phyloP scores from a whole-genome alignment of 768 basidiomycete species.

The Lentinula detonsa region DNA sequence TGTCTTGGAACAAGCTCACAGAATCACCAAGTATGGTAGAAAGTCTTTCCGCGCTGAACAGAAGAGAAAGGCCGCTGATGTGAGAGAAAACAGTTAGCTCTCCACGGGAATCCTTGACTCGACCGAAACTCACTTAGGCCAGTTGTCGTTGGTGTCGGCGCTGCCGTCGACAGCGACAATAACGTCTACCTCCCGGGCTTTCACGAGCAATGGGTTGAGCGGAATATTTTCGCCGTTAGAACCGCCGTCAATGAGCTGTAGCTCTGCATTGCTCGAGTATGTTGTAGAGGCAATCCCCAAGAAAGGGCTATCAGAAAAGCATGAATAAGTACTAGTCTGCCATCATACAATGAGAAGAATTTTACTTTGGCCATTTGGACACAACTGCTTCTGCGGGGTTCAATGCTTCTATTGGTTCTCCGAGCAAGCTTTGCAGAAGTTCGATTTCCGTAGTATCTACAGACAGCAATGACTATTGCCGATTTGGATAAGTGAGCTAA shows the following conservation, averaged over 20 bases:
- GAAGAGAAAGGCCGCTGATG: neutral
- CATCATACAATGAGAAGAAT: slow-evolving; percentile 4
- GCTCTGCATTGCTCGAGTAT: slow-evolving; percentile 44
- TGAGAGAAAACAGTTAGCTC: neutral
- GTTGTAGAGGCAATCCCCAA: slow-evolving; percentile 38
- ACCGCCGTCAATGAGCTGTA: slow-evolving; percentile 68
- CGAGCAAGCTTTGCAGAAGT: slow-evolving; percentile 26
- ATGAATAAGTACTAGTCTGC: neutral
- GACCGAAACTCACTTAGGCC: slow-evolving; percentile 56
- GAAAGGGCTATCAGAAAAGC: slow-evolving; percentile 33
- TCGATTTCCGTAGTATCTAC: slow-evolving; percentile 38
- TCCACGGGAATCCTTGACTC: neutral
- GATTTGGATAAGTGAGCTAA: neutral
- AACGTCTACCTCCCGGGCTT: slow-evolving; percentile 62
- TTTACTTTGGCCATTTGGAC: slow-evolving; percentile 60
- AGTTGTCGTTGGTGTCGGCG: slow-evolving; percentile 49
- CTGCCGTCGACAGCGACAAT: slow-evolving; percentile 72
- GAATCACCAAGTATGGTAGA: neutral
- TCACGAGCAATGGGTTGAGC: slow-evolving; percentile 64
- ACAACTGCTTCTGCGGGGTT: slow-evolving; percentile 52
- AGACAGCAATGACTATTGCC: slow-evolving; percentile 23
- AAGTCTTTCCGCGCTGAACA: slow-evolving; percentile 3
- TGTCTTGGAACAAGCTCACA: neutral
- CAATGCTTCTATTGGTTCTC: slow-evolving; percentile 41
- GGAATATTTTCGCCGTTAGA: slow-evolving; percentile 71